Conservation (phyloP, 2,329 filamentous ascomycete species). For the Tolypocladium nubicola region DNA sequence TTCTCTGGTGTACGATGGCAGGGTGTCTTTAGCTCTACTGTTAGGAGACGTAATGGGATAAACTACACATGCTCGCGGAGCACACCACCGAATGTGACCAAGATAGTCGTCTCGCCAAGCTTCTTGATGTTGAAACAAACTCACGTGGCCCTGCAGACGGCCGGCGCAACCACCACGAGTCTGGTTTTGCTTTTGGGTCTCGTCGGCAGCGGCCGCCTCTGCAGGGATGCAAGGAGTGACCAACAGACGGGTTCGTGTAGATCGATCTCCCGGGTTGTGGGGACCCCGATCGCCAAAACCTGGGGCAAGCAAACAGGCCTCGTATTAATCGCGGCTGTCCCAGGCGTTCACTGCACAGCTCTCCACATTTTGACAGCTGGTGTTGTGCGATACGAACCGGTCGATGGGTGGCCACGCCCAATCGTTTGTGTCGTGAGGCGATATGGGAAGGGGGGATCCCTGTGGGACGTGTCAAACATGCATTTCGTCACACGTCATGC, state of each 20-base stretch:
- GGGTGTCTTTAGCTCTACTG: background rate
- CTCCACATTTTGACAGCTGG: background rate
- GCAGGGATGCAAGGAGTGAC: background rate
- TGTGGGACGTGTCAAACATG: background rate
- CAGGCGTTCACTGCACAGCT: background rate
- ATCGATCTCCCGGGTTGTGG: background rate
- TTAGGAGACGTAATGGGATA: background rate
- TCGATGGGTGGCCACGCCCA: background rate
- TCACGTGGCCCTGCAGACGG: background rate
- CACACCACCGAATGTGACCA: background rate
- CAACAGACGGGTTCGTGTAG: background rate
- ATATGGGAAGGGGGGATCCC: background rate
- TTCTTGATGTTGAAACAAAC: background rate
- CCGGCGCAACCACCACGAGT: too few relatives aligned
- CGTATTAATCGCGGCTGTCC: background rate
- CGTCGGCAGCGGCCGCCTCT: background rate
- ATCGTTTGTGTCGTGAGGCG: background rate
- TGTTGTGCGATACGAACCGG: background rate
- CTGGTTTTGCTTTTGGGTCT: background rate
- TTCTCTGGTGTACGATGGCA: background rate
- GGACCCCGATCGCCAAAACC: background rate
- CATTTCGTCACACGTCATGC: background rate
- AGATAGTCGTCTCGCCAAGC: background rate
- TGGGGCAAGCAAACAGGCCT: background rate
- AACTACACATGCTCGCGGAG: background rate